A percentile compares a stretch with the other conserved stretches of the same genome.
Evolutionary conservation across 2,329 filamentous ascomycete genomes (phyloP).

Genomic region (Diaporthe caulivora): DNA sequence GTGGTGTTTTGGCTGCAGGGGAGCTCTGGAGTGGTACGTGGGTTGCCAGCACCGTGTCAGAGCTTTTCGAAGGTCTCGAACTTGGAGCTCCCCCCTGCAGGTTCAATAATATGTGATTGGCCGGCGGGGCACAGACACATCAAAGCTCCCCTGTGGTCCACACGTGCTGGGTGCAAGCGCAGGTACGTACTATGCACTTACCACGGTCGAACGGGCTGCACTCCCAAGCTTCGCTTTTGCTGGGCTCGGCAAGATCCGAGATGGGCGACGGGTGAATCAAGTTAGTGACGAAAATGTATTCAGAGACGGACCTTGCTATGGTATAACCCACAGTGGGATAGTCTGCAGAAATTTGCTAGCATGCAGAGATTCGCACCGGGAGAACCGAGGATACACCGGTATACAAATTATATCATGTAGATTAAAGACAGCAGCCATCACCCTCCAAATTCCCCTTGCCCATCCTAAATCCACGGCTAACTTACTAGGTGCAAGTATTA

Average conservation of each 20-base stretch:
- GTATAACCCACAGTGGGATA: background rate
- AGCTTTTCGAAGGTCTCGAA: slow-evolving; percentile 3
- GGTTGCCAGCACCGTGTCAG: background rate
- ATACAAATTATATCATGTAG: too few species aligned
- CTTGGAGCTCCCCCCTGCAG: slow-evolving; percentile 23
- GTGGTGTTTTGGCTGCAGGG: background rate
- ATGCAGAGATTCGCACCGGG: too few species aligned
- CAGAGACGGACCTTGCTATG: background rate
- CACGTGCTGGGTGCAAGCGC: slow-evolving; percentile 2
- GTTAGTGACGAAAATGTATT: background rate
- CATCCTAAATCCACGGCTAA: too few species aligned
- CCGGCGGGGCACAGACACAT: background rate
- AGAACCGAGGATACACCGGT: too few species aligned
- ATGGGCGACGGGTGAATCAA: background rate
- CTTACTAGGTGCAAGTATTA: too few species aligned
- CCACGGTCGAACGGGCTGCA: background rate
- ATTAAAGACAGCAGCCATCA: too few species aligned
- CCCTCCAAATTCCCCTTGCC: too few species aligned
- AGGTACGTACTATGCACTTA: background rate
- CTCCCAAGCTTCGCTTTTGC: background rate
- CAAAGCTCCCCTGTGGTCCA: background rate
- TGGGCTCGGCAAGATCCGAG: slow-evolving; percentile 23
- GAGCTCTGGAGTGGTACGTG: background rate
- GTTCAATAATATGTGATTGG: slow-evolving; percentile 35
- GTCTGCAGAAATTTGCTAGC: too few species aligned